Evolutionary conservation across 1,139 yeast species (phyloP).

Genomic region (Taiozyma onychis): DNA sequence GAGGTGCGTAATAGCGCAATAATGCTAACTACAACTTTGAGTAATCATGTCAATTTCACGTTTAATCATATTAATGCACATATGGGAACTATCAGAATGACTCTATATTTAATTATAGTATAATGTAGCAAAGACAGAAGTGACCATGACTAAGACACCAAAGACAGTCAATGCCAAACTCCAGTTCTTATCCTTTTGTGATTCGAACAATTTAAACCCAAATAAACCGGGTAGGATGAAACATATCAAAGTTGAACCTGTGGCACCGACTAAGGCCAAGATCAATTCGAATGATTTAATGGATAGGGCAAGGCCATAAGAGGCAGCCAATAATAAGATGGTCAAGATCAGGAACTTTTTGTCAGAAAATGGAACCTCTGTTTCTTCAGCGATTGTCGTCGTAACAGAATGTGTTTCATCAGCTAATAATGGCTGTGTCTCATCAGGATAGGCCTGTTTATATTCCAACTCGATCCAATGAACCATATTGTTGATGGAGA

Average conservation of each 20-base stretch:
- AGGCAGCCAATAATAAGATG: slow-evolving; percentile 34
- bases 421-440: slow-evolving; percentile 11
- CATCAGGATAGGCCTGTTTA: slow-evolving; percentile 7
- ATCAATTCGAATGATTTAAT: slow-evolving; percentile 79
- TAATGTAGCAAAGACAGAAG: slow-evolving; percentile 71
- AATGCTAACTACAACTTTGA: too few species aligned
- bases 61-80: background rate
- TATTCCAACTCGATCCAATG: slow-evolving; percentile 38
- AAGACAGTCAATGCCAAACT: slow-evolving; percentile 62
- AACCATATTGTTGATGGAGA: slow-evolving; percentile 71
- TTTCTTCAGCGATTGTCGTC: background rate
- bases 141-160: slow-evolving; percentile 72
- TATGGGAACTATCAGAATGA: background rate
- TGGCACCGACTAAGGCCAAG: slow-evolving; percentile 86
- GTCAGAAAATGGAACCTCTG: slow-evolving; percentile 46
- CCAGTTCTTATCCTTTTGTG: slow-evolving; percentile 43
- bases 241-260: slow-evolving; percentile 91
- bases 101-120: slow-evolving; percentile 3
- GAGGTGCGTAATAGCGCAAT: too few species aligned
- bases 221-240: slow-evolving; percentile 89
- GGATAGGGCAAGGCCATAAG: slow-evolving; percentile 61
- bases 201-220: slow-evolving; percentile 62
- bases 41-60: too few species aligned
- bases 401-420: slow-evolving; percentile 19
- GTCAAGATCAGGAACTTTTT: slow-evolving; percentile 45